A percentile compares a stretch with the other conserved stretches of the same genome.
phyloP scores from a whole-genome alignment of 441 rosid species.

The Pelargonium fulgidum region DNA sequence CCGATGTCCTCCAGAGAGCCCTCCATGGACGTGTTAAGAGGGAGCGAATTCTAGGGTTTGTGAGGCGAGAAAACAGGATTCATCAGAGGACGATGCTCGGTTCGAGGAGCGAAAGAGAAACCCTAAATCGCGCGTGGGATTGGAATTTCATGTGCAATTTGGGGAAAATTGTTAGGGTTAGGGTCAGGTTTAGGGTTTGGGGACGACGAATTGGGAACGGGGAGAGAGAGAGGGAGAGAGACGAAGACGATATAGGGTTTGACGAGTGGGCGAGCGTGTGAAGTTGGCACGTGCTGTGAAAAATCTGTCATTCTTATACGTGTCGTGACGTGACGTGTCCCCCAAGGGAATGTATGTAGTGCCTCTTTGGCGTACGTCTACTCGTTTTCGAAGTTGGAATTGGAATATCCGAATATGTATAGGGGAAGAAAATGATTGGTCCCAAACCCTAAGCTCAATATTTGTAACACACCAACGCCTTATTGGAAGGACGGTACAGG shows the following conservation, averaged over 20 bases:
- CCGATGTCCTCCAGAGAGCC: slow-evolving; percentile 68
- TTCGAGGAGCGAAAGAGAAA: neutral
- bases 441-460: no score
- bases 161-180: neutral
- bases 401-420: no score
- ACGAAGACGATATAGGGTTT: slow-evolving; percentile 19
- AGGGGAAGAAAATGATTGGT: no score
- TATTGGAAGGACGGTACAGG: no score
- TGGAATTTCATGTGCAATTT: slow-evolving; percentile 22
- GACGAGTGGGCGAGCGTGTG: slow-evolving; percentile 16
- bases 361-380: neutral
- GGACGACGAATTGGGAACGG: slow-evolving; percentile 9
- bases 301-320: slow-evolving; percentile 15
- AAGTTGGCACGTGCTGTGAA: neutral
- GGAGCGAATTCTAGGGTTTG: slow-evolving; percentile 20
- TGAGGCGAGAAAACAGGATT: slow-evolving; percentile 8
- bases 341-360: no score
- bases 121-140: neutral
- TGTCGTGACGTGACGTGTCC: slow-evolving; percentile 11
- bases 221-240: neutral
- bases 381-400: no score
- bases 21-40: slow-evolving; percentile 36
- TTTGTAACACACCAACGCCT: no score
- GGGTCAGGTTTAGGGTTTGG: slow-evolving; percentile 33
- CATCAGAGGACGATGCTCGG: slow-evolving; percentile 22